These are phyloP conservation scores for Colletotrichum lini DNA, from an alignment of 2,329 filamentous ascomycete genomes.

Conservation along the genomic window DNA sequence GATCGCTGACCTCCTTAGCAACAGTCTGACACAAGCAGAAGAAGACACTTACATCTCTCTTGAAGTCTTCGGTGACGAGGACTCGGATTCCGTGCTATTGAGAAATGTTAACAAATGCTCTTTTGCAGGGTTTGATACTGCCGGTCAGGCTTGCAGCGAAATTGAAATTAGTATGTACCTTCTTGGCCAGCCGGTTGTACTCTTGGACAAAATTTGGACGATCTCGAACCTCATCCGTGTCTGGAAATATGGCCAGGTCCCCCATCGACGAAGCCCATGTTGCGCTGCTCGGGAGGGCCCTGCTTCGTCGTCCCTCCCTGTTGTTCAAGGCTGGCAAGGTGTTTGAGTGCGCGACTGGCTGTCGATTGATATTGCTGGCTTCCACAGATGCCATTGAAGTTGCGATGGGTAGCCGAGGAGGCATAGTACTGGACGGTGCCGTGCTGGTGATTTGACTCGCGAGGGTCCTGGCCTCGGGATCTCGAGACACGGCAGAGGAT, in stretches of 20 bases:
- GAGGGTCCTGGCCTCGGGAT: constrained; percentile 38
- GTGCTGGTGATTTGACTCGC: constrained; percentile 34
- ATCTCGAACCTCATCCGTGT: constrained; percentile 65
- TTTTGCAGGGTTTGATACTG: neutral
- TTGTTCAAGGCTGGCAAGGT: constrained; percentile 43
- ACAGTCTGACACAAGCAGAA: neutral
- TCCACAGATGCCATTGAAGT: constrained; percentile 5
- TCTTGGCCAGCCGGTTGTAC: constrained; percentile 73
- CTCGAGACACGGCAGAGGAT: constrained; percentile 45
- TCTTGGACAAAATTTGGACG: constrained; percentile 66
- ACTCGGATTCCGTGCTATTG: constrained; percentile 67
- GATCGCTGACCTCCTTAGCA: constrained; percentile 23
- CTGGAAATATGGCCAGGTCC: constrained; percentile 61
- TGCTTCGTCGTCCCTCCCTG: constrained; percentile 39
- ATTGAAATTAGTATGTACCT: constrained; percentile 56
- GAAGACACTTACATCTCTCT: constrained; percentile 20
- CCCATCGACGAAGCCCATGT: constrained; percentile 73
- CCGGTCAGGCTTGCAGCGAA: neutral
- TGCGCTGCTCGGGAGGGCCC: constrained; percentile 59
- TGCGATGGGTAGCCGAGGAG: constrained; percentile 17
- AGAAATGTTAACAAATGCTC: neutral
- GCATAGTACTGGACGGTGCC: constrained; percentile 35
- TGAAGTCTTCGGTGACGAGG: constrained; percentile 55
- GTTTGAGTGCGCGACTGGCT: constrained; percentile 25
- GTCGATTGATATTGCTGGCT: neutral